Percentiles rank a stretch among this genome's conserved stretches.
These are phyloP conservation scores for Puccinia hordei DNA, from an alignment of 1,284 basidiomycete genomes.

Conservation along the genomic window DNA sequence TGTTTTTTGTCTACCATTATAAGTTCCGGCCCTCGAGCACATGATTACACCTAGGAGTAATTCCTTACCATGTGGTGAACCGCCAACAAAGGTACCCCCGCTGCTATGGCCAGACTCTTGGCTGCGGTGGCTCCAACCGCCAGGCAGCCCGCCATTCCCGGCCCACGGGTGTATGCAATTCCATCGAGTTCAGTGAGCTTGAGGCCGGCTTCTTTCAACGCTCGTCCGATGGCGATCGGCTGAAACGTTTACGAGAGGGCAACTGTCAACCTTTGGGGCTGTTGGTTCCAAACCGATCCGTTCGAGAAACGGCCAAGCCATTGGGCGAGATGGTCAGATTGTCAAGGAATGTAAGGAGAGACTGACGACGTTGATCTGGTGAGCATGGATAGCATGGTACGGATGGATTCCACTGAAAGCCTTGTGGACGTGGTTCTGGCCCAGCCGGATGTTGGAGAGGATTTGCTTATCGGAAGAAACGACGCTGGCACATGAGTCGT, in stretches of 20 bases:
- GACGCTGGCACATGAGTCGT: conserved; percentile 84
- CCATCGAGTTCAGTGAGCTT: conserved; percentile 72
- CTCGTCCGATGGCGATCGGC: conserved; percentile 73
- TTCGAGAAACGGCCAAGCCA: no score
- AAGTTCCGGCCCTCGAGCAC: neutral
- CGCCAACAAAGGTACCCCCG: conserved; percentile 77
- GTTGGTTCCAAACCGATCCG: conserved; percentile 64
- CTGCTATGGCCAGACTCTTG: conserved; percentile 74
- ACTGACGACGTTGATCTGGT: conserved; percentile 70
- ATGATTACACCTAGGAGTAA: neutral
- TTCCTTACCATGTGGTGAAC: conserved; percentile 85
- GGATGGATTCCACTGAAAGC: conserved; percentile 81
- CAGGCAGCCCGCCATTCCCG: conserved; percentile 72
- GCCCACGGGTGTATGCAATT: conserved; percentile 86
- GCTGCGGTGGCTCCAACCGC: conserved; percentile 75
- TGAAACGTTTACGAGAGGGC: conserved; percentile 62
- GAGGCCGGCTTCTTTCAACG: conserved; percentile 69
- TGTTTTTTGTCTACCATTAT: neutral
- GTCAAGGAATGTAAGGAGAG: no score
- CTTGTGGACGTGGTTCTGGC: conserved; percentile 73
- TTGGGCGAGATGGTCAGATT: no score
- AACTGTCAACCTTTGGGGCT: conserved; percentile 71
- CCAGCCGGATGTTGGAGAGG: conserved; percentile 77
- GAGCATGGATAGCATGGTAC: conserved; percentile 71
- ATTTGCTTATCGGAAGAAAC: conserved; percentile 71